These are phyloP conservation scores for Aspergillus fijiensis DNA, from an alignment of 2,329 filamentous ascomycete genomes.

Conservation along the genomic window DNA sequence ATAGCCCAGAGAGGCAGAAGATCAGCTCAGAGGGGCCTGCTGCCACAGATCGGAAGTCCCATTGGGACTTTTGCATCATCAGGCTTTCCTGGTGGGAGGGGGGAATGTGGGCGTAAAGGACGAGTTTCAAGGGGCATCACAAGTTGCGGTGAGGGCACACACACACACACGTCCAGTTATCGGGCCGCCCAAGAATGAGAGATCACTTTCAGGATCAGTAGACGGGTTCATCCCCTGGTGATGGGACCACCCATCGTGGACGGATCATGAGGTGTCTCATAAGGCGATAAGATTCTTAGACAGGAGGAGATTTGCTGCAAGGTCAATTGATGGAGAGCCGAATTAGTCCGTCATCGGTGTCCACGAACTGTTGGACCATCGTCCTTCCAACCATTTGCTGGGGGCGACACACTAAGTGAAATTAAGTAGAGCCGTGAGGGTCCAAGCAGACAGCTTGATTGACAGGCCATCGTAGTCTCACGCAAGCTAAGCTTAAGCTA, in stretches of 20 bases:
- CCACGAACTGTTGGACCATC: background rate
- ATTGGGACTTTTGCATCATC: slow-evolving; percentile 9
- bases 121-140: background rate
- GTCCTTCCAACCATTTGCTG: background rate
- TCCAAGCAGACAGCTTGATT: background rate
- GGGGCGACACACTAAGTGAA: slow-evolving; percentile 10
- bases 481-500: slow-evolving; percentile 29
- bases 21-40: slow-evolving; percentile 13
- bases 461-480: slow-evolving; percentile 16
- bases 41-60: slow-evolving; percentile 2
- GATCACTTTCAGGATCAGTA: background rate
- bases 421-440: slow-evolving; percentile 13
- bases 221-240: background rate
- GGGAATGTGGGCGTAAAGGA: slow-evolving; percentile 3
- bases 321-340: slow-evolving; percentile 1
- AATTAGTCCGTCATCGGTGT: background rate
- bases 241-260: background rate
- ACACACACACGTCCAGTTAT: slow-evolving; percentile 4
- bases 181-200: slow-evolving; percentile 7
- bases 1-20: slow-evolving; percentile 8
- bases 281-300: slow-evolving; percentile 12
- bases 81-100: slow-evolving; percentile 7
- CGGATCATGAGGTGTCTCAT: slow-evolving; percentile 1
- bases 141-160: slow-evolving; percentile 16
- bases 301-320: slow-evolving; percentile 16